Conservation (phyloP, 306 rosid genomes). For the Quercus ilex region DNA sequence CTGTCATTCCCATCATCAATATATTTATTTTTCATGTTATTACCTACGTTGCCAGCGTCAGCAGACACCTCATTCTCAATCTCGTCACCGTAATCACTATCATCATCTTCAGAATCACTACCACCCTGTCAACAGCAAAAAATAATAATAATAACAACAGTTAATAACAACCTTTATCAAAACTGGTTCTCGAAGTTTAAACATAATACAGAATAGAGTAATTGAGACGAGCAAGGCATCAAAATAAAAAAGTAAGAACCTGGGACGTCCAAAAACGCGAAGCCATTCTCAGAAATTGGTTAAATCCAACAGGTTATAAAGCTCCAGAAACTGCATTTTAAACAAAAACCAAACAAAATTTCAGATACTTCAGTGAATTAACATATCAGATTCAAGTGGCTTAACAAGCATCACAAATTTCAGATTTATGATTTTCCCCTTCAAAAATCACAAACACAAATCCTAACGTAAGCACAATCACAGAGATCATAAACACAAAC, state of each 20-base stretch:
- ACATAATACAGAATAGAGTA: neutral
- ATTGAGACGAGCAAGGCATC: neutral
- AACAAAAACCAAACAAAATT: neutral
- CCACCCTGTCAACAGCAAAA: constrained; percentile 43
- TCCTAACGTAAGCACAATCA: too few relatives aligned
- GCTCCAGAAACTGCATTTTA: neutral
- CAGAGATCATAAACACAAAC: too few relatives aligned
- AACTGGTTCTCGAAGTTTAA: neutral
- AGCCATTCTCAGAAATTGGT: constrained; percentile 24
- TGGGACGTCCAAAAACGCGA: constrained; percentile 33
- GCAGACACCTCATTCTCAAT: constrained; percentile 27
- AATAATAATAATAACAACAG: neutral
- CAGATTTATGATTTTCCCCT: too few relatives aligned
- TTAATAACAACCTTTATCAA: neutral
- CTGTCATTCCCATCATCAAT: constrained; percentile 23
- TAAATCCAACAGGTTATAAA: neutral
- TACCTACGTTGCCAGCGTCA: constrained; percentile 19
- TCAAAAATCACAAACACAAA: too few relatives aligned
- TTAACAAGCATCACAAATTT: too few relatives aligned
- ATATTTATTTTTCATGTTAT: too few relatives aligned
- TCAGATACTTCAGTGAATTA: neutral
- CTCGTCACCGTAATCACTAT: constrained; percentile 56
- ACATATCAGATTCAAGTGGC: neutral
- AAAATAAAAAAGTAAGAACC: neutral
- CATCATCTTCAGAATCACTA: constrained; percentile 78